Percentiles rank a stretch among this genome's conserved stretches.
phyloP scores from a whole-genome alignment of 1,284 basidiomycete species.

The Stygiomarasmius scandens region DNA sequence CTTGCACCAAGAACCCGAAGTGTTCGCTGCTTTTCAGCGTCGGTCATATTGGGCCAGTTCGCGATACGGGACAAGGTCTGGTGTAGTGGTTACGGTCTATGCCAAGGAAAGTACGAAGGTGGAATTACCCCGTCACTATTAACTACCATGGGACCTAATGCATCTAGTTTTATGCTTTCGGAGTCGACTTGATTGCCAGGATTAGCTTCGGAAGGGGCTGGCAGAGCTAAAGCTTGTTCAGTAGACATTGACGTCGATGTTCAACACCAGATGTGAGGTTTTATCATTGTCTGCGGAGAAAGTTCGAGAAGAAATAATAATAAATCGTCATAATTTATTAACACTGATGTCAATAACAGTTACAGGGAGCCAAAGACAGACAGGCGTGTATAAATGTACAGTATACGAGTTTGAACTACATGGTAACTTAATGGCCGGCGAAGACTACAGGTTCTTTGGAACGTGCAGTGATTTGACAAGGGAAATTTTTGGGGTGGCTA shows the following conservation, averaged over 20 bases:
- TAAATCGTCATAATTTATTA: too few species aligned
- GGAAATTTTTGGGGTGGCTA: slow-evolving; percentile 8
- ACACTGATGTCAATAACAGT: too few species aligned
- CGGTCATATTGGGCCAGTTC: slow-evolving; percentile 57
- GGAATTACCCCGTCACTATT: slow-evolving; percentile 55
- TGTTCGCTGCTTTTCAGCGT: slow-evolving; percentile 48
- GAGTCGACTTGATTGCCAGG: slow-evolving; percentile 14
- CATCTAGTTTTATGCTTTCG: slow-evolving; percentile 44
- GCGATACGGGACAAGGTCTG: slow-evolving; percentile 57
- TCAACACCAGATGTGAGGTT: neutral
- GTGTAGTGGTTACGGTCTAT: neutral
- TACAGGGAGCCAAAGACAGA: too few species aligned
- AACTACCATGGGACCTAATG: slow-evolving; percentile 57
- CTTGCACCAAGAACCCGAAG: slow-evolving; percentile 49
- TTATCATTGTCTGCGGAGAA: slow-evolving; percentile 1
- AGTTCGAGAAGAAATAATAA: slow-evolving; percentile 2
- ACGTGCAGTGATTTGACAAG: slow-evolving; percentile 2
- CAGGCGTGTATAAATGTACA: too few species aligned
- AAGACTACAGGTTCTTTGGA: neutral
- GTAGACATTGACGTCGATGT: slow-evolving; percentile 1
- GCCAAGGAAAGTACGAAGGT: neutral
- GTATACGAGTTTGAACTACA: too few species aligned
- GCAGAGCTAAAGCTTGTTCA: slow-evolving; percentile 13
- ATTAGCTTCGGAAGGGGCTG: slow-evolving; percentile 14
- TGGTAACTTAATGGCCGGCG: neutral